Percentiles rank a stretch among this genome's conserved stretches.
phyloP scores from a whole-genome alignment of 2,329 filamentous ascomycete genomes.

The Fusarium sambucinum region DNA sequence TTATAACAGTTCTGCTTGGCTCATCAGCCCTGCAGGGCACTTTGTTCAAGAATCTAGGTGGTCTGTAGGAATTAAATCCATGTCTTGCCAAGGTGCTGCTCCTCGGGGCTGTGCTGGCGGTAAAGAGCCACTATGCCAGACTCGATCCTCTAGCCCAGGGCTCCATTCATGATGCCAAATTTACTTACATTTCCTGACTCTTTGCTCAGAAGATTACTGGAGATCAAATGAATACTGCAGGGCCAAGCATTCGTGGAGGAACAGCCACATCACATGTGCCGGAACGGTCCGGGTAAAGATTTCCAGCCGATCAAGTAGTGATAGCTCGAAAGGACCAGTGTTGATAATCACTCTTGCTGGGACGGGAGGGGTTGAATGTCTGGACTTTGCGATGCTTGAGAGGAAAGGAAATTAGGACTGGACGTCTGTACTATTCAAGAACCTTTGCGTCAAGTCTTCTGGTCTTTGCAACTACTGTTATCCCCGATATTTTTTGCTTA shows the following conservation, averaged over 20 bases:
- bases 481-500: background rate
- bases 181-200: no score
- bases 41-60: background rate
- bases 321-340: background rate
- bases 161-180: no score
- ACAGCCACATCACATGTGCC: background rate
- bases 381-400: no score
- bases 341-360: background rate
- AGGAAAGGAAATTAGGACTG: no score
- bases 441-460: background rate
- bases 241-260: background rate
- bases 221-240: no score
- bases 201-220: no score
- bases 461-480: background rate
- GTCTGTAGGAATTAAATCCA: background rate
- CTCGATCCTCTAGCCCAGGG: no score
- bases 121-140: background rate
- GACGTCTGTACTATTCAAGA: no score
- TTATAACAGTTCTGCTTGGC: background rate
- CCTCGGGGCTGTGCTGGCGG: conserved; percentile 3
- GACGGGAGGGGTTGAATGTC: no score
- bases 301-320: background rate
- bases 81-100: background rate
- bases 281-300: no score
- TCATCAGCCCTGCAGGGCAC: conserved; percentile 9